Conservation (phyloP, 1,284 basidiomycete species). For the Irpex sp. region DNA sequence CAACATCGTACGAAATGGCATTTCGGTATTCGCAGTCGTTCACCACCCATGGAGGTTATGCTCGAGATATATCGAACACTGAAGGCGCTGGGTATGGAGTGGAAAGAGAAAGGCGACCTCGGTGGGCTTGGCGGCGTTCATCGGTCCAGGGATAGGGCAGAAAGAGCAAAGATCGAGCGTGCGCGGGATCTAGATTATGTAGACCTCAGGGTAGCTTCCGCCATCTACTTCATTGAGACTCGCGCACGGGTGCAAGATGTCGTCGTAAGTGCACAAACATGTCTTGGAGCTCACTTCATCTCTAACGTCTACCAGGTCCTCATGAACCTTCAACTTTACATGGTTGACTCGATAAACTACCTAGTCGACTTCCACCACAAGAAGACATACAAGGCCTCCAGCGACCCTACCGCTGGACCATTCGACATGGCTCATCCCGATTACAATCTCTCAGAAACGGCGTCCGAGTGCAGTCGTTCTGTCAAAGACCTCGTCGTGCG, state of each 20-base stretch:
- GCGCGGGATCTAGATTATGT: slow-evolving; percentile 64
- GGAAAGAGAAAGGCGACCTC: slow-evolving; percentile 80
- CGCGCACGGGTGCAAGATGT: slow-evolving; percentile 86
- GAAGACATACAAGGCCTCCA: slow-evolving; percentile 77
- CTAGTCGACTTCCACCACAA: slow-evolving; percentile 98
- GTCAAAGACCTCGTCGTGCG: slow-evolving; percentile 45
- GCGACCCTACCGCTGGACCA: slow-evolving; percentile 57
- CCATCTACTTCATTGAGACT: slow-evolving; percentile 94
- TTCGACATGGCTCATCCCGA: slow-evolving; percentile 64
- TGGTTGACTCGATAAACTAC: slow-evolving; percentile 94
- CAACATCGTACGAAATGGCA: slow-evolving; percentile 88
- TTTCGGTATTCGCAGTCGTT: slow-evolving; percentile 93
- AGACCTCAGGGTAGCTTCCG: slow-evolving; percentile 63
- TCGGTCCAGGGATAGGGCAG: slow-evolving; percentile 32
- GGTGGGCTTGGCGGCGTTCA: slow-evolving; percentile 60
- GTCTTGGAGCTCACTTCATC: background rate
- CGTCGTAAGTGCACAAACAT: slow-evolving; percentile 58
- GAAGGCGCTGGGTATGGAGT: slow-evolving; percentile 94
- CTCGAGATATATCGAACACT: slow-evolving; percentile 96
- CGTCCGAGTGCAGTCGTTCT: slow-evolving; percentile 45
- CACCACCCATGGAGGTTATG: slow-evolving; percentile 99
- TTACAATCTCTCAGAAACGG: slow-evolving; percentile 42
- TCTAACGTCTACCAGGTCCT: slow-evolving; percentile 55
- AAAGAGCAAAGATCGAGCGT: slow-evolving; percentile 57
- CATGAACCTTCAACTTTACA: slow-evolving; percentile 97